phyloP scores from a whole-genome alignment of 805 yeast species.

The Kluyveromyces nonfermentans region DNA sequence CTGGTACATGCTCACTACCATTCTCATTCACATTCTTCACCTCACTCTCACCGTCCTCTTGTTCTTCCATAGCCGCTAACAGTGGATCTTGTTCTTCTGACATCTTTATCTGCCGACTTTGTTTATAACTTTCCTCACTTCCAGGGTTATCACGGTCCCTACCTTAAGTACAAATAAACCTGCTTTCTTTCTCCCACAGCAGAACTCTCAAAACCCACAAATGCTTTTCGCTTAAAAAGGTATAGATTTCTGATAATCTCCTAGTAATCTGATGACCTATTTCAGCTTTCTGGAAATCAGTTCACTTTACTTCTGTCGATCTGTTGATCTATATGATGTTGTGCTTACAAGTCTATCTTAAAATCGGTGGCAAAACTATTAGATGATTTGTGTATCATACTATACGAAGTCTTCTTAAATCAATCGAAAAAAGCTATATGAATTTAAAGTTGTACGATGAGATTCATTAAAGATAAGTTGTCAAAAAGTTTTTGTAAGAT shows the following conservation, averaged over 20 bases:
- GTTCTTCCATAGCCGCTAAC: conserved; percentile 45
- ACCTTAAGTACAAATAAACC: background rate
- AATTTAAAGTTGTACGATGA: background rate
- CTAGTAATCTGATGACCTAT: background rate
- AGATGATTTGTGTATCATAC: background rate
- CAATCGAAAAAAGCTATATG: background rate
- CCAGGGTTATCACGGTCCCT: background rate
- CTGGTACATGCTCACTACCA: conserved; percentile 5
- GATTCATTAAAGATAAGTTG: background rate
- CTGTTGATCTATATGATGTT: background rate
- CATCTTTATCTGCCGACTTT: conserved; percentile 22
- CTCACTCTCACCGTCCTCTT: conserved; percentile 6
- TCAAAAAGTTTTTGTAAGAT: background rate
- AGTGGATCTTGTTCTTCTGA: conserved; percentile 70
- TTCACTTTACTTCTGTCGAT: background rate
- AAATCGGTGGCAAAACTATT: background rate
- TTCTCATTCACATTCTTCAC: conserved; percentile 5
- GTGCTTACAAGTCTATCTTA: background rate
- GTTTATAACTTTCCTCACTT: background rate
- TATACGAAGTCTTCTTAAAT: background rate
- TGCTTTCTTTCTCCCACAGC: background rate
- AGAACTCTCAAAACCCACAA: background rate
- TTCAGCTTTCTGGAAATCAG: background rate
- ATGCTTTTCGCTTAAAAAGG: background rate
- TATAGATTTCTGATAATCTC: too few relatives aligned